Base-by-base conservation (phyloP, 495 filamentous ascomycete genomes). In the Neurospora discreta region DNA sequence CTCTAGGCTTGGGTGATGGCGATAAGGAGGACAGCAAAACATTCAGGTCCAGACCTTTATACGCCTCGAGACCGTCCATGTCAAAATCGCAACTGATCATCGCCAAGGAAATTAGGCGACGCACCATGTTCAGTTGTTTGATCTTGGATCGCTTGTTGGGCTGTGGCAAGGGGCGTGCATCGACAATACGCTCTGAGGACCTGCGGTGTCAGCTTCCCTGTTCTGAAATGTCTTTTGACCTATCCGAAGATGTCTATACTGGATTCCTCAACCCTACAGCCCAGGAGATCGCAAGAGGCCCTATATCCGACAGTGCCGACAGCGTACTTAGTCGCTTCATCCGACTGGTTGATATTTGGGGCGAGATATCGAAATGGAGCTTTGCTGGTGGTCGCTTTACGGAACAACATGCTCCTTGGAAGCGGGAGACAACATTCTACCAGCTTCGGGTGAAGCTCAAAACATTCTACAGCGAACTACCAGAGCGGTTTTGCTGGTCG, bases 81-180 rank as follows among this genome's bases (percentile, higher is more conserved):
- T 75, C 74, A 13, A 74, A 71, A 33, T 71, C 60, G 39, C 87
- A 91, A 68, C 82, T 86, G 42, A 84, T 90, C 42, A 89, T 93
- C 43, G 84, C 89, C 9, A 90, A 90, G 75, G 93, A 97, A 80
- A 88, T 93, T 18, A 86, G 89, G 75, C 87, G 93, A 41, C 89
- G 93, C 36, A 95, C 93, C 5, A 93, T 95, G 78, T 97, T 92
- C 86, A 92, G 92, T 71, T 93, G 92, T 73, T 92, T 94, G 74
- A 89, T 95, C 69, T 85, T 96, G 73, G 93, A 97, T 77, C 87
- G 92, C 16, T 90, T 91, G 77, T 80, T 95, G 40, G 89, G 90
- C 69, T 92, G 90, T 75, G 92, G 92, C 33, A 90, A 92, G 75
- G 89, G 90, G 72, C 86, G 92, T 9, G 89, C 90, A 1, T 87